phyloP scores from a whole-genome alignment of 2,329 filamentous ascomycete species.

The Beauveria caledonica region DNA sequence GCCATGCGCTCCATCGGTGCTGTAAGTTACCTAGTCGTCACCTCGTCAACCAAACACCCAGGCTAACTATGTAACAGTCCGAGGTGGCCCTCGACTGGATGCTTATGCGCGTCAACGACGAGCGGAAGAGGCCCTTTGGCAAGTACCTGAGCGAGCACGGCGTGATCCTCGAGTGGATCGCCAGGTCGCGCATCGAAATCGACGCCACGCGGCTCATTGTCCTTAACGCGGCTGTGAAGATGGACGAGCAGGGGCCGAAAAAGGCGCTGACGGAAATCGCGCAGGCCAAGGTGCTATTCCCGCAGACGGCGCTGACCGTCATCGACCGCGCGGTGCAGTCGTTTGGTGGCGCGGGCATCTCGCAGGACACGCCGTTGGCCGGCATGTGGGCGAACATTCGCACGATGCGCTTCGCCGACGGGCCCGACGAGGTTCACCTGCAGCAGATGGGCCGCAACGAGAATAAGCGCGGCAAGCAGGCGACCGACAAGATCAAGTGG shows the following conservation, averaged over 20 bases:
- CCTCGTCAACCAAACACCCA: not conserved
- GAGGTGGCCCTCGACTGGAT: conserved; percentile 92
- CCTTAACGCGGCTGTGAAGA: conserved; percentile 89
- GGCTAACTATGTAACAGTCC: conserved; percentile 36
- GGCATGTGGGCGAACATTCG: conserved; percentile 73
- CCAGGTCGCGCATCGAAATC: conserved; percentile 86
- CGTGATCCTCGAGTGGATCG: conserved; percentile 91
- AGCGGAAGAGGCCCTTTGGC: conserved; percentile 82
- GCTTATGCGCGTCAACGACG: conserved; percentile 89
- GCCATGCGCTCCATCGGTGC: conserved; percentile 92
- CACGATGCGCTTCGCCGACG: conserved; percentile 81
- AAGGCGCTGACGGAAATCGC: conserved; percentile 87
- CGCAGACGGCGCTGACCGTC: conserved; percentile 70
- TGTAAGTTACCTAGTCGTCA: conserved; percentile 32
- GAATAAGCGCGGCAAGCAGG: conserved; percentile 58
- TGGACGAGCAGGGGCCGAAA: conserved; percentile 85
- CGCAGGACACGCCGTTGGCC: conserved; percentile 88
- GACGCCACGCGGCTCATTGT: conserved; percentile 85
- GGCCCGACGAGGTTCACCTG: conserved; percentile 91
- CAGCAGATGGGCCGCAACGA: conserved; percentile 75
- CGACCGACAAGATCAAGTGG: conserved; percentile 51
- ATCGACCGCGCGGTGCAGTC: conserved; percentile 93
- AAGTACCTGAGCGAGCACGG: conserved; percentile 82
- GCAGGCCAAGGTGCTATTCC: conserved; percentile 88
- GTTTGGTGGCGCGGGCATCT: conserved; percentile 83